Evolutionary conservation across 352 stramenopile genomes (phyloP), one percentile per base, ranked within the genome.

Genomic region (Phytophthora pini): DNA sequence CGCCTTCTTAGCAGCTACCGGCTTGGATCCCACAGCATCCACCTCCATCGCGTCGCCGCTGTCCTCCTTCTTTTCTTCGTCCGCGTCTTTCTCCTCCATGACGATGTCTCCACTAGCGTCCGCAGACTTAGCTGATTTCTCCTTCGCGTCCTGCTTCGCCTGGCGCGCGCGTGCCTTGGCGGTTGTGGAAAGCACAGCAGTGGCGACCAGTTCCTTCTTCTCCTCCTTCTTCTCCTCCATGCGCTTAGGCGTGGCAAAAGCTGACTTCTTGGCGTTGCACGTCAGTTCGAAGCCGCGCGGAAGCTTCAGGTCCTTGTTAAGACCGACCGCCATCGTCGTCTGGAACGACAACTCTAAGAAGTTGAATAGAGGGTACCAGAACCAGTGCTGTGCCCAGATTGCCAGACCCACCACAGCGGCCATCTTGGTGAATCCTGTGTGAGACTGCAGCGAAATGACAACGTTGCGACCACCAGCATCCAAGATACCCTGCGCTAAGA

Each of bases 331-430:
- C 58, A 95, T 94, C 12, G 97, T 99, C 17, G 97, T 97, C 46
- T 98, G 97, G 62, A 99, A 93, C 29, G 97, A 95, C 20, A 99
- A 81, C 66, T 97, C 96, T 34, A 99, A 76, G 73, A 99, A 99
- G 80, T 99, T 97, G 82, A 99, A 98, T 54, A 99, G 89, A 34
- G 98, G 98, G 78, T 99, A 99, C 98, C 98, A 99, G 76, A 99
- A 99, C 98, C 98, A 99, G 70, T 99, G 96, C 82, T 99, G 98
- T 29, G 97, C 86, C 94, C 96, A 99, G 39, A 99, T 80, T 4
- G 93, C 95, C 29, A 99, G 70, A 32, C 98, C 98, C 8, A 99
- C 95, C 5, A 98, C 96, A 40, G 91, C 94, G 4, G 88, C 94
- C 92, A 98, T 98, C 83, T 99, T 99, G 3, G 95, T 98, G 68